Evolutionary conservation across 768 basidiomycete genomes (phyloP).

Genomic region (Cyathus striatus): DNA sequence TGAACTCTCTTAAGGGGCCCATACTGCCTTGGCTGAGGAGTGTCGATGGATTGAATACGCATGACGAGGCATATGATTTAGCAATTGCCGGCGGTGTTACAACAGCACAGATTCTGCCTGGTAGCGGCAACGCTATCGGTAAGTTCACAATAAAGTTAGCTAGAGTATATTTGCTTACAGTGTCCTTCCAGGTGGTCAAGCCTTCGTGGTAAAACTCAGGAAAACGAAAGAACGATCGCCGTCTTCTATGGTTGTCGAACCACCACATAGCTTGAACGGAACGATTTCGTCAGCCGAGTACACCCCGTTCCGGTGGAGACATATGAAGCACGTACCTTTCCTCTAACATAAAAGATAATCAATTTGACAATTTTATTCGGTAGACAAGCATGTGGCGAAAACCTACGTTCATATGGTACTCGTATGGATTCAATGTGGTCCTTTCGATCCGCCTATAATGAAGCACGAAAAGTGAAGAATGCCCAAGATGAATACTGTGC

Average conservation of each 20-base stretch:
- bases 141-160: slow-evolving; percentile 1
- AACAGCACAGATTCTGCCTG: slow-evolving; percentile 76
- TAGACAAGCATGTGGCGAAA: slow-evolving; percentile 63
- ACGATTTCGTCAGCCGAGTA: slow-evolving; percentile 30
- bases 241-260: slow-evolving; percentile 80
- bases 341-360: background rate
- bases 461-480: slow-evolving; percentile 63
- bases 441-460: slow-evolving; percentile 73
- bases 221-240: slow-evolving; percentile 72
- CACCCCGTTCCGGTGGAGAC: slow-evolving; percentile 60
- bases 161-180: background rate
- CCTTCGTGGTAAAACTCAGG: slow-evolving; percentile 82
- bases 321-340: slow-evolving; percentile 60
- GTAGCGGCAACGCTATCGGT: slow-evolving; percentile 75
- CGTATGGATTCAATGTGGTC: slow-evolving; percentile 82
- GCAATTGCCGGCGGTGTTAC: slow-evolving; percentile 88
- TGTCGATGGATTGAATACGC: slow-evolving; percentile 83
- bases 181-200: slow-evolving; percentile 78
- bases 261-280: slow-evolving; percentile 59
- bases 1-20: slow-evolving; percentile 63
- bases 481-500: slow-evolving; percentile 71
- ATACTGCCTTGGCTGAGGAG: slow-evolving; percentile 76
- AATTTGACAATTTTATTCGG: slow-evolving; percentile 5
- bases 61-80: slow-evolving; percentile 69
- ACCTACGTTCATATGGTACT: slow-evolving; percentile 38